Conservation (phyloP, 1,139 yeast genomes). For the Candida sanyaensis region DNA sequence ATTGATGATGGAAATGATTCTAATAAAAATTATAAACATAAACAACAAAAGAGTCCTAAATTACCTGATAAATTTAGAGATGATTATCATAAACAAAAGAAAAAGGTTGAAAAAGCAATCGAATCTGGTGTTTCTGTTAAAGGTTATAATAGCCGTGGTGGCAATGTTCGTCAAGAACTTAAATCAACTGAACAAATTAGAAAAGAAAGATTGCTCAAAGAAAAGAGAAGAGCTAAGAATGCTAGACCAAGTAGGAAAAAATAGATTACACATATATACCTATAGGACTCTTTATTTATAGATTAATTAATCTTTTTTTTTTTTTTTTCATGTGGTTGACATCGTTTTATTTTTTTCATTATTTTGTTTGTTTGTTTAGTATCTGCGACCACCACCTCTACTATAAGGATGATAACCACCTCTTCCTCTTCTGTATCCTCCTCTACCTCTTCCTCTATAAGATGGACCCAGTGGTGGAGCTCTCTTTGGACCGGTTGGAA, state of each 20-base stretch:
- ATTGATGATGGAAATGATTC: slow-evolving; percentile 27
- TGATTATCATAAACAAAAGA: slow-evolving; percentile 80
- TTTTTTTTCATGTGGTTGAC: too few species aligned
- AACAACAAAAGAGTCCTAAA: slow-evolving; percentile 76
- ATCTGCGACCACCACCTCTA: slow-evolving; percentile 22
- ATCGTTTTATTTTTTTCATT: neutral
- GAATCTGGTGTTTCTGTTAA: slow-evolving; percentile 74
- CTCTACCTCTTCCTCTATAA: slow-evolving; percentile 31
- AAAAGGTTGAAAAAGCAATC: slow-evolving; percentile 78
- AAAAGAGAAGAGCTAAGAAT: slow-evolving; percentile 79
- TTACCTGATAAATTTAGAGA: slow-evolving; percentile 88
- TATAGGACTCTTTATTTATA: neutral
- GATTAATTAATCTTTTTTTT: too few species aligned
- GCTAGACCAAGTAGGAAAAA: slow-evolving; percentile 64
- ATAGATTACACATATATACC: slow-evolving; percentile 10
- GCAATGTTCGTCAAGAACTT: slow-evolving; percentile 61
- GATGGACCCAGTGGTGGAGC: slow-evolving; percentile 44
- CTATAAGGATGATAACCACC: slow-evolving; percentile 34
- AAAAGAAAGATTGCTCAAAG: slow-evolving; percentile 69
- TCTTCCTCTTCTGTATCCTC: slow-evolving; percentile 21
- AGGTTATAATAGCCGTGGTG: slow-evolving; percentile 52
- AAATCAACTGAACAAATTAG: slow-evolving; percentile 74
- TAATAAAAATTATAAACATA: slow-evolving; percentile 68
- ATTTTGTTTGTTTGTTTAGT: neutral
- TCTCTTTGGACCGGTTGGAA: slow-evolving; percentile 48